Base-by-base conservation (phyloP, 1,284 basidiomycete genomes). In the Thecaphora frezii region DNA sequence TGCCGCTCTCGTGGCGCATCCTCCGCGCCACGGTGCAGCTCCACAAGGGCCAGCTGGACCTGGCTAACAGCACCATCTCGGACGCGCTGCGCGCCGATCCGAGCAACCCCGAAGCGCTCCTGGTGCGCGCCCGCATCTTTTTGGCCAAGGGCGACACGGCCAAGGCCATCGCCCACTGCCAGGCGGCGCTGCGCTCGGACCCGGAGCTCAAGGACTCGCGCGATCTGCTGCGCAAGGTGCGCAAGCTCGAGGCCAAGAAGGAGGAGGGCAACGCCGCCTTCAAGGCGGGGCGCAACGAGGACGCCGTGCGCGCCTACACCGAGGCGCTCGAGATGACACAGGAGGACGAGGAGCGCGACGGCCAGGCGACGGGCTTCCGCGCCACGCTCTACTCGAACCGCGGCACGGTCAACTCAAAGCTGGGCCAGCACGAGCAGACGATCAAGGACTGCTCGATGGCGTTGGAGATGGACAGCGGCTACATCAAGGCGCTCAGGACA, bases 401-500 rank as follows among this genome's bases (percentile, higher is more conserved):
- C 1, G 91, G 91, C 1, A 91, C 89, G 0, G 88, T 90, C 0
- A 81, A 89, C 22, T 81, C 89, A 50, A 77, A 91, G 87, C 81
- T 89, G 24, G 82, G 85, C 51, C 82, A 82, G 45, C 83, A 87
- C 70, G 81, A 86, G 19, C 86, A 88, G 16, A 89, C 90, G 0
- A 83, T 92, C 25, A 76, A 78, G 36, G 90, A 91, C 74, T 88
- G 86, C 9, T 84, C 87, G 48, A 82, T 83, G 12, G 89, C 89
- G 5, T 83, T 93, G 9, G 64, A 76, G 8, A 83, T 92, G 43
- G 80, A 84, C 55, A 83, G 87, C 0, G 82, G 83, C 26, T 89
- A 88, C 23, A 90, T 88, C 83, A 93, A 93, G 81, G 89, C 90
- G 1, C 82, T 90, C 38, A 87, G 91, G 36, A 92, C 90, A 2